Base-by-base conservation (phyloP, 768 basidiomycete genomes). In the Calocybe indica region DNA sequence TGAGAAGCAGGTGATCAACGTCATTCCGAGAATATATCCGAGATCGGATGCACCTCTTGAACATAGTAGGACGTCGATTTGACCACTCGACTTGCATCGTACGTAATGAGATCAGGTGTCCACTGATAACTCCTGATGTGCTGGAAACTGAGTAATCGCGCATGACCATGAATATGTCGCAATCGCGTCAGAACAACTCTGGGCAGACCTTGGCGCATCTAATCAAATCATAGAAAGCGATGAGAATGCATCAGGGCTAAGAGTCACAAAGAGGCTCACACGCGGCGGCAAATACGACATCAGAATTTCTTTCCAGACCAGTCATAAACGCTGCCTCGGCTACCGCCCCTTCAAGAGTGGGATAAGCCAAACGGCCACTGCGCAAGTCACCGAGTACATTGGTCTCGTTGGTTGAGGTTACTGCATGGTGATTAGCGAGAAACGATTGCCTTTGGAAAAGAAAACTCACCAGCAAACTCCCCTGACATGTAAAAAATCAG, bases 271-370 rank as follows among this genome's bases (percentile, higher is more conserved):
- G 7, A n/a, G 41, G 58, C 54, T 45, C 62, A 67, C 77, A 80
- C 22, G 76, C 72, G 12, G 78, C 64, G 13, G 62, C 63, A 47
- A 81, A 82, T 3, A 82, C 77, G 22, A 82, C 76, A 59, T 83
- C 80, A 2, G 72, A 70, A 50, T 82, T 81, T 30, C 68, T 54
- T 56, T 83, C 79, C 42, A 81, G 56, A 4, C 80, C 79, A 1
- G 78, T 81, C 79, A 80, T 81, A 52, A 75, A 82, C 3, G 75
- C 76, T 3, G 80, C 81, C 55, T 82, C 80, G 7, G 71, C 76
- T 11, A 56, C 63, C 14, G 78, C 59, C 15, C 74, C 75, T 45
- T 65, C 52, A 37, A 67, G 55, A 6, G 63, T 64, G 5, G 66
- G 65, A 47, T 63, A 67, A 7, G 62, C 55, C 11, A 69, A 44